These are phyloP conservation scores for Petasospora fabianii DNA, from an alignment of 1,139 yeast genomes.

Conservation along the genomic window DNA sequence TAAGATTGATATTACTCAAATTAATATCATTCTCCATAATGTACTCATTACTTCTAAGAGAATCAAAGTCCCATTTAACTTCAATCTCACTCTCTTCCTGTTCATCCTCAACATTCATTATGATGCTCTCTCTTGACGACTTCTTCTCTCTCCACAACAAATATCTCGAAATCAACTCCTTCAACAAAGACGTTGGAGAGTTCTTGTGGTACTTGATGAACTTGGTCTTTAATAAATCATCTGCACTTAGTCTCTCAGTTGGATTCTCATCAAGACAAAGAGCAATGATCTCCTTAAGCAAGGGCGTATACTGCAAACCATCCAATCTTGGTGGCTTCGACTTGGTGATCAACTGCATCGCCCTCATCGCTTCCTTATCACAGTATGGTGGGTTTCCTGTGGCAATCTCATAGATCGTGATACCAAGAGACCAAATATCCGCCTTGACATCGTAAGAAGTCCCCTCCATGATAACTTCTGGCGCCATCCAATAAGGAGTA, in stretches of 20 bases:
- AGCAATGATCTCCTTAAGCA: conserved; percentile 84
- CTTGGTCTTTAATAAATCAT: conserved; percentile 70
- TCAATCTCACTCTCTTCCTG: conserved; percentile 40
- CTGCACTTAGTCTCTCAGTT: conserved; percentile 82
- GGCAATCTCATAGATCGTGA: conserved; percentile 89
- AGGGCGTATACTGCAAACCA: conserved; percentile 75
- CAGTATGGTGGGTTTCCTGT: conserved; percentile 98
- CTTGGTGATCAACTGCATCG: conserved; percentile 89
- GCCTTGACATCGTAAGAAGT: conserved; percentile 80
- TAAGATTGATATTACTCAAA: conserved; percentile 39
- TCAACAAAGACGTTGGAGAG: conserved; percentile 56
- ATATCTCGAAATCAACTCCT: conserved; percentile 79
- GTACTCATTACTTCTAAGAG: conserved; percentile 67
- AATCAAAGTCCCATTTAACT: conserved; percentile 87
- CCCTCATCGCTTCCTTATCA: conserved; percentile 92
- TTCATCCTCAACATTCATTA: conserved; percentile 31
- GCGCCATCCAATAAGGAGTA: conserved; percentile 99
- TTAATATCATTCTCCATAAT: conserved; percentile 64
- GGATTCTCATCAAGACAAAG: conserved; percentile 92
- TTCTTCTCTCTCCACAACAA: conserved; percentile 72
- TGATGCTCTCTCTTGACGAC: conserved; percentile 45
- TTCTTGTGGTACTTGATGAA: conserved; percentile 62
- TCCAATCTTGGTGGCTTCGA: conserved; percentile 93
- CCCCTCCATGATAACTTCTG: conserved; percentile 95
- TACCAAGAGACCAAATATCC: conserved; percentile 92